These are phyloP conservation scores for Rugonectria rugulosa DNA, from an alignment of 2,329 filamentous ascomycete genomes.

Conservation along the genomic window DNA sequence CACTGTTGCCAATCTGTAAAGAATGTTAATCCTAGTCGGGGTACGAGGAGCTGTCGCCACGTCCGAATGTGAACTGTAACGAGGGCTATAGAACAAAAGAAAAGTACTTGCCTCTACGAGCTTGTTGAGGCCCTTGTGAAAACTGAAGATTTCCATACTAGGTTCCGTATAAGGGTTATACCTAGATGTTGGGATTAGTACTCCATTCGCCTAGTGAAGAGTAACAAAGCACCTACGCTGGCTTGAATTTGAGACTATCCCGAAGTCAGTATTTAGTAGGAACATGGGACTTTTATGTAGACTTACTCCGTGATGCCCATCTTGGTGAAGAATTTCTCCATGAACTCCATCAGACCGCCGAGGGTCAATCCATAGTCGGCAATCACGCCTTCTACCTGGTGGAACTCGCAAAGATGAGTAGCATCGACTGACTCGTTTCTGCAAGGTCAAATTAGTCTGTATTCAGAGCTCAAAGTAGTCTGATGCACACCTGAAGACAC, in stretches of 20 bases:
- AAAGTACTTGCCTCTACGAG: slow-evolving; percentile 72
- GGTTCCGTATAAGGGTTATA: slow-evolving; percentile 97
- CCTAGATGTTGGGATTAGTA: slow-evolving; percentile 3
- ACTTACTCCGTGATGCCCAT: slow-evolving; percentile 75
- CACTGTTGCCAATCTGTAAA: slow-evolving; percentile 83
- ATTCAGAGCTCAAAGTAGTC: too few relatives aligned
- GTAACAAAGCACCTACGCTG: slow-evolving; percentile 57
- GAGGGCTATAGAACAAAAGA: too few relatives aligned
- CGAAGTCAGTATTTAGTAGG: neutral
- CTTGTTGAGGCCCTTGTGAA: slow-evolving; percentile 86
- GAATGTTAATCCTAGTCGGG: slow-evolving; percentile 11
- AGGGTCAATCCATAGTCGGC: slow-evolving; percentile 94
- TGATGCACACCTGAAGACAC: slow-evolving; percentile 72
- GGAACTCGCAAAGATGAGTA: slow-evolving; percentile 96
- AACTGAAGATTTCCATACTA: slow-evolving; percentile 97
- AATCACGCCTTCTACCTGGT: slow-evolving; percentile 98
- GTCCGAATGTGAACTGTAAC: too few relatives aligned
- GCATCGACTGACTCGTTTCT: slow-evolving; percentile 97
- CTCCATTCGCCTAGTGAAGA: neutral
- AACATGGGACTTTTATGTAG: neutral
- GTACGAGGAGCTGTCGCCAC: too few relatives aligned
- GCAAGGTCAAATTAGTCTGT: neutral
- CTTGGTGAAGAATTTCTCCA: slow-evolving; percentile 94
- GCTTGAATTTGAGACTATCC: slow-evolving; percentile 86
- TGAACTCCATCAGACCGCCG: slow-evolving; percentile 90